Base-by-base conservation (phyloP, 345 rosid genomes). In the Arabidopsis suecica region DNA sequence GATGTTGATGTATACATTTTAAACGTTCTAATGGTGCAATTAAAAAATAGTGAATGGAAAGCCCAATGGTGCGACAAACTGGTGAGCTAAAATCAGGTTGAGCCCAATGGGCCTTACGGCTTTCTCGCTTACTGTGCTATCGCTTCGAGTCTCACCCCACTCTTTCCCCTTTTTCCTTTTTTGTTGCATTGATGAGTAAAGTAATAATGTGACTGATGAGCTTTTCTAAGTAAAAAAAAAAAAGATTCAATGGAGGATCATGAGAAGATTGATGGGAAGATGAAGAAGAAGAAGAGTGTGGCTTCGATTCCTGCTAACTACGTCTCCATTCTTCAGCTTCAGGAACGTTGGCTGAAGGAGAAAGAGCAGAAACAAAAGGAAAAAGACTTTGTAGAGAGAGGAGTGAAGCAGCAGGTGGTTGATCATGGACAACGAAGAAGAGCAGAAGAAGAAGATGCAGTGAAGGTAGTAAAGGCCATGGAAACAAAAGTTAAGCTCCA, bases 301-400 rank as follows among this genome's bases (percentile, higher is more conserved):
- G 73, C 62, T 67, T 67, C 62, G 54, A 32, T 67, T 59, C 73
- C 78, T 0, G 50, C n/a, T 13, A 67, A 75, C 16, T 75, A 75
- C 68, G 73, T 75, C 16, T 75, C 78, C 0, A 75, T 75, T 30
- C 61, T 75, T 20, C 45, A 75, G 68, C 72, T 74, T 23, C 72
- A 65, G 33, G 78, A 65, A 47, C 78, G 65, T 5, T 74, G 71
- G 72, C 2, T 38, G 23, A 75, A 50, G 12, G 61, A 67, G 42
- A 74, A 59, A 67, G 73, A 75, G 23, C 30, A 18, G 13, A 57
- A 58, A 37, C 67, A 58, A 7, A 75, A 58, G 13, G 53, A 6
- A 66, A 30, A 5, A 34, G 32, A 22, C 7, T 42, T 22, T 0
- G 48, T 5, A 32, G 65, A 73, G 71, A 73, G 71, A 30, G 45